Base-by-base conservation (phyloP, 352 stramenopile species). In the Phytopythium oedochilum region DNA sequence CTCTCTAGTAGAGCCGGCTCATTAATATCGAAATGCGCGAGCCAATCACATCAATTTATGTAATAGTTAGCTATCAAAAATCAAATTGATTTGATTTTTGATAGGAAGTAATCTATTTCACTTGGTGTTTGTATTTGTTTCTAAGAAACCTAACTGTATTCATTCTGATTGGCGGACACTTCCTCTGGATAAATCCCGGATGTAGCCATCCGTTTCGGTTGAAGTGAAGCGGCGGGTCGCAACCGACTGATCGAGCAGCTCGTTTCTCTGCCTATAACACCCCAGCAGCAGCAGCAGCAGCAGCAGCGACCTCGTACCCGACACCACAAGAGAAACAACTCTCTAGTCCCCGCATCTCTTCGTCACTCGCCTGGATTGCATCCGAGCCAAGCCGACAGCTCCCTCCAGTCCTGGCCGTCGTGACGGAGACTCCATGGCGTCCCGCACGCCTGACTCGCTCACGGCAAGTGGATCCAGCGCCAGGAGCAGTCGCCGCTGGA, bases 161-260 rank as follows among this genome's bases (percentile, higher is more conserved):
- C n/a, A n/a, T n/a, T n/a, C n/a, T n/a, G n/a, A n/a, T n/a, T n/a
- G n/a, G n/a, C n/a, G n/a, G n/a, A n/a, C n/a, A n/a, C n/a, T n/a
- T n/a, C n/a, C n/a, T n/a, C n/a, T n/a, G n/a, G n/a, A n/a, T n/a
- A n/a, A n/a, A n/a, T n/a, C n/a, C n/a, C n/a, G n/a, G n/a, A 60
- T 66, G 35, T 44, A 56, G 50, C 50, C 50, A 56, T 56, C 50
- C 18, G 50, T 56, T 56, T 34, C 42, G 6, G 42, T 48, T 48
- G 42, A 48, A 48, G 42, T 48, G 42, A 48, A 48, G 22, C 40
- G 22, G 23, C 42, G 7, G 23, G 0, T 3, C 42, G 18, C 20
- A 32, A 31, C 42, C 42, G 25, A 39, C 29, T 2, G 9, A 52
- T 52, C 28, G 45, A 15, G 39, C 22, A 12, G 40, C 40, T 46